Conservation (phyloP, 768 basidiomycete genomes). For the Lactifluus pinguis region DNA sequence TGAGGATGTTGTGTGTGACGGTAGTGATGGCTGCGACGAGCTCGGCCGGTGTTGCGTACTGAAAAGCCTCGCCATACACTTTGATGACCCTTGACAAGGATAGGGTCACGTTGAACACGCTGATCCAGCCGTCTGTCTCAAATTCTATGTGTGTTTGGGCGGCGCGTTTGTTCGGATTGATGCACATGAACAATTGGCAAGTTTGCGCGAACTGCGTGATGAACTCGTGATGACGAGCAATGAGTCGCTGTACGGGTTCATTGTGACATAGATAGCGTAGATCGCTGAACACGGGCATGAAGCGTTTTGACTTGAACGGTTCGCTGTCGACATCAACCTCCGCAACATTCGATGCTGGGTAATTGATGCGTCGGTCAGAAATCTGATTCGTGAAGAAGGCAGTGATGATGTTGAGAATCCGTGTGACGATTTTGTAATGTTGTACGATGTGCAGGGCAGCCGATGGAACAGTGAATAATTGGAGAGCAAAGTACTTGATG, state of each 20-base stretch:
- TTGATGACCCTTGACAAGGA: conserved; percentile 85
- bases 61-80: conserved; percentile 79
- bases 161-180: conserved; percentile 85
- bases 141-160: conserved; percentile 83
- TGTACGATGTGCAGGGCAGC: conserved; percentile 72
- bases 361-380: conserved; percentile 54
- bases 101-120: conserved; percentile 90
- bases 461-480: conserved; percentile 87
- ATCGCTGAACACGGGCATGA: conserved; percentile 91
- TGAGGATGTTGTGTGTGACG: conserved; percentile 62
- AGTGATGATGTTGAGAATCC: conserved; percentile 74
- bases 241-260: conserved; percentile 66
- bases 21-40: conserved; percentile 58
- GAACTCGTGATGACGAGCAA: conserved; percentile 58
- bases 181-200: conserved; percentile 85
- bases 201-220: conserved; percentile 66
- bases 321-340: conserved; percentile 72
- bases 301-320: conserved; percentile 91
- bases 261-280: conserved; percentile 81
- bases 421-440: conserved; percentile 62
- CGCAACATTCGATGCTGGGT: conserved; percentile 25
- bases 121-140: conserved; percentile 95
- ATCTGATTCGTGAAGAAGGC: conserved; percentile 93
- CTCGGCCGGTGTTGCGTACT: conserved; percentile 45
- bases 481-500: conserved; percentile 87